A percentile compares a stretch with the other conserved stretches of the same genome.
phyloP scores from a whole-genome alignment of 2,329 filamentous ascomycete species.

The Capronia epimyces region DNA sequence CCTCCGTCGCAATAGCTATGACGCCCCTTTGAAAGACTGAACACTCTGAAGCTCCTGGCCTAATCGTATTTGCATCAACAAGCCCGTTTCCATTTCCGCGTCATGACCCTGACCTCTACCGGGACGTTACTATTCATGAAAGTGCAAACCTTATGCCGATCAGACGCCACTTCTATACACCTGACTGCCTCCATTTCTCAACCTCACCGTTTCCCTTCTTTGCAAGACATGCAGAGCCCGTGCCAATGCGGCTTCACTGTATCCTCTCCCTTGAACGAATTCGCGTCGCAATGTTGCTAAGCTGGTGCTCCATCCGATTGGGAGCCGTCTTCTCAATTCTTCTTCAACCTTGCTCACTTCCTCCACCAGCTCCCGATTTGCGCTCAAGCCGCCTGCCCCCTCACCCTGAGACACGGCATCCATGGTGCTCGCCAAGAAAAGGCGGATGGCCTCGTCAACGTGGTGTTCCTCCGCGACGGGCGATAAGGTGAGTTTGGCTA shows the following conservation, averaged over 20 bases:
- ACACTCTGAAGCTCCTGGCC: neutral
- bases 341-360: slow-evolving; percentile 82
- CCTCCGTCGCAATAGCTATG: too few relatives aligned
- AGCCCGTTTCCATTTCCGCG: too few relatives aligned
- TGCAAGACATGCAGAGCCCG: slow-evolving; percentile 80
- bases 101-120: too few relatives aligned
- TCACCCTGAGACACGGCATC: slow-evolving; percentile 90
- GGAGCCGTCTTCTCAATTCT: slow-evolving; percentile 77
- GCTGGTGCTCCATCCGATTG: slow-evolving; percentile 93
- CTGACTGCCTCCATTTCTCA: slow-evolving; percentile 46
- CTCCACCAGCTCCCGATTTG: slow-evolving; percentile 82
- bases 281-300: slow-evolving; percentile 79
- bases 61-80: neutral
- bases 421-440: slow-evolving; percentile 97
- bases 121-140: slow-evolving; percentile 10
- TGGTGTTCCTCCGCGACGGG: slow-evolving; percentile 83
- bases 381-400: slow-evolving; percentile 50
- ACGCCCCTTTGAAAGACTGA: too few relatives aligned
- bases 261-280: slow-evolving; percentile 87
- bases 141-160: slow-evolving; percentile 5
- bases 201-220: slow-evolving; percentile 66
- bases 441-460: slow-evolving; percentile 92
- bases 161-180: slow-evolving; percentile 45
- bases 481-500: slow-evolving; percentile 83
- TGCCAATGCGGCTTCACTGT: slow-evolving; percentile 79